Evolutionary conservation across 2,329 filamentous ascomycete species (phyloP).

Genomic region (Dryadomyces quercivorus): DNA sequence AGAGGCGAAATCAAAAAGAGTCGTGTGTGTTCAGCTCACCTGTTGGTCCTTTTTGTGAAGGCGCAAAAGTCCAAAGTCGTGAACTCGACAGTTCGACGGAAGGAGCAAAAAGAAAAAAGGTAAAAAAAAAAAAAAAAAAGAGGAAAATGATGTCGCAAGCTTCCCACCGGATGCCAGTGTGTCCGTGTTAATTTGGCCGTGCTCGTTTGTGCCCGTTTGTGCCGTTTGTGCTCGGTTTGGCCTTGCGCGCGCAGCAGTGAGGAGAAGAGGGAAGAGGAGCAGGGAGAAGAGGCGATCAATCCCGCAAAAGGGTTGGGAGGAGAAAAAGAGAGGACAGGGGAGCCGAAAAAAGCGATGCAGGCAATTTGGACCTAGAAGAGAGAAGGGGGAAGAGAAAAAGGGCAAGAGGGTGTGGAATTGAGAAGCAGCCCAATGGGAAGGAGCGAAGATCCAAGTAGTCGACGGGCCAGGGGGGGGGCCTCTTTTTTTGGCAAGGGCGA

Average conservation of each 20-base stretch:
- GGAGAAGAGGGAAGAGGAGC: not conserved
- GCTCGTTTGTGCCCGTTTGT: not conserved
- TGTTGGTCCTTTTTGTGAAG: not conserved
- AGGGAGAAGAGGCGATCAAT: not conserved
- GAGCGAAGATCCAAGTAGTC: constrained; percentile 3
- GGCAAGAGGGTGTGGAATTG: not conserved
- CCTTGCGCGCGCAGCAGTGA: not conserved
- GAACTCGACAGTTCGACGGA: not conserved
- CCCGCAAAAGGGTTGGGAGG: not conserved
- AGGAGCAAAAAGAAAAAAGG: not conserved
- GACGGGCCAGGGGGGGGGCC: not conserved
- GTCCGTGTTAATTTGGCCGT: not conserved
- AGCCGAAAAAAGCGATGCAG: not conserved
- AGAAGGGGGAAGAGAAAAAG: constrained; percentile 5
- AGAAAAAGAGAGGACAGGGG: not conserved
- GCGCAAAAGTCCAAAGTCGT: not conserved
- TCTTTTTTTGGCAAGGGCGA: not conserved
- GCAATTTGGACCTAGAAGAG: not conserved
- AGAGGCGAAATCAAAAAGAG: not conserved
- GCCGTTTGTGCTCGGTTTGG: not conserved
- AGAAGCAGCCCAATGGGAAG: constrained; percentile 6
- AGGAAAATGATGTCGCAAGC: not conserved
- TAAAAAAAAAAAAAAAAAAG: not conserved
- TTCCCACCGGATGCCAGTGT: not conserved
- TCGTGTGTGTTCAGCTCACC: too few species aligned